Percentiles rank a stretch among this genome's conserved stretches.
Conservation (phyloP, 164 flowering plant genomes). For the Aristolochia fimbriata region DNA sequence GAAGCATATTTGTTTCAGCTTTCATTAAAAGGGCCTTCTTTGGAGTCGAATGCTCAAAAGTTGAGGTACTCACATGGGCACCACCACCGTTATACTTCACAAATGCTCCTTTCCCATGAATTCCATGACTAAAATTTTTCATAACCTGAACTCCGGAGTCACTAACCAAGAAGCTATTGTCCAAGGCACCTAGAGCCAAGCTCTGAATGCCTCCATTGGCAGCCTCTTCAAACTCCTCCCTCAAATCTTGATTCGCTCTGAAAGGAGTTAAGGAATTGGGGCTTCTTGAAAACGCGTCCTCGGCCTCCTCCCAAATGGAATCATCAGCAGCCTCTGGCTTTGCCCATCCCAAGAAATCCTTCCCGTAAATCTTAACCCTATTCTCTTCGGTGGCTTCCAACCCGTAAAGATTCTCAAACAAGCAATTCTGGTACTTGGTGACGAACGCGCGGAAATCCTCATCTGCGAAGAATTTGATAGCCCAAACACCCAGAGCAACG, state of each 20-base stretch:
- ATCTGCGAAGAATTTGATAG: constrained; percentile 54
- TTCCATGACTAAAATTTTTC: constrained; percentile 79
- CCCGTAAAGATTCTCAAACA: constrained; percentile 83
- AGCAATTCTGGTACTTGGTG: constrained; percentile 51
- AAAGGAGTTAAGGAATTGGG: constrained; percentile 27
- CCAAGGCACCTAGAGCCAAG: constrained; percentile 94
- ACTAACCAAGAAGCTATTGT: constrained; percentile 84
- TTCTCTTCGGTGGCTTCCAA: constrained; percentile 56
- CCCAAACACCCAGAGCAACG: constrained; percentile 61
- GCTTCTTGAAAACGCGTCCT: constrained; percentile 33
- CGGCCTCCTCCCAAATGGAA: constrained; percentile 87
- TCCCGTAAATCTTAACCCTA: constrained; percentile 76
- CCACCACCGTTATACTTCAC: constrained; percentile 43
- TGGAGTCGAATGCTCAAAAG: constrained; percentile 24
- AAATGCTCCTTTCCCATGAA: constrained; percentile 84
- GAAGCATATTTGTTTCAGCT: constrained; percentile 83
- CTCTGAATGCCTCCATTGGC: constrained; percentile 75
- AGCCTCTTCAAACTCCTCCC: constrained; percentile 87
- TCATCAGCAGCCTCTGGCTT: constrained; percentile 88
- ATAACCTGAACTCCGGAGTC: constrained; percentile 89
- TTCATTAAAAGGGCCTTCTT: constrained; percentile 79
- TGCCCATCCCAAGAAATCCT: constrained; percentile 87
- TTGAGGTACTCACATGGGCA: not conserved
- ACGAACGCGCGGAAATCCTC: constrained; percentile 54
- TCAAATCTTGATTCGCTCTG: constrained; percentile 42